Base-by-base conservation (phyloP, 2,329 filamentous ascomycete genomes). In the Spiromastix sp. region DNA sequence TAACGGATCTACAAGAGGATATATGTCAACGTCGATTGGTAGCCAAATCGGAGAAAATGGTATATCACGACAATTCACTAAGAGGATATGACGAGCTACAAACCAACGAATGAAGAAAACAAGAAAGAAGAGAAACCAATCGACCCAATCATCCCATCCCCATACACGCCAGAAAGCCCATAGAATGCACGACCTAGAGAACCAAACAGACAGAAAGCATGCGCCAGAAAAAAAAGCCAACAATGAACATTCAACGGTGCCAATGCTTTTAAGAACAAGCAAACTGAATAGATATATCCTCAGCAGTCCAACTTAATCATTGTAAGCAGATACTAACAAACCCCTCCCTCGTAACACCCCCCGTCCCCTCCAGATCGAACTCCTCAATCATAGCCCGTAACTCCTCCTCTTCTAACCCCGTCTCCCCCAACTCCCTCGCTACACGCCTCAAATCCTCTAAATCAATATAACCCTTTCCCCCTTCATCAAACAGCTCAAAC, bases 341-440 rank as follows among this genome's bases (percentile, higher is more conserved):
- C 40, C 75, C 75, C 40, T 79, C 75, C 48, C 71, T 56, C 31
- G 67, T 70, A 45, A 80, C 77, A 38, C 71, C 86, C 8, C 87
- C 87, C 48, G 93, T 93, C 1, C 85, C 89, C 54, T 93, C 84
- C 45, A 95, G 71, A 64, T 98, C 91, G 65, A 96, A 93, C 61
- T 96, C 89, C 53, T 95, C 86, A 64, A 98, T 91, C 91, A 98
- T 98, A 45, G 86, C 86, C 48, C 77, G 71, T 42, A 98, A 70
- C 59, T 98, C 91, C 51, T 93, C 83, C 53, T 98, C 89, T 48
- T 91, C 85, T 47, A 98, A 70, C 9, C 84, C 85, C 5, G 63
- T 67, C 59, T 96, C 89, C 5, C 91, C 91, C 44, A 98, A 68
- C 57, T 96, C 91, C 50, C 85, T 75, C 39, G 89, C 86, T 17